Base-by-base conservation (phyloP, 2,329 filamentous ascomycete species). In the Zymoseptoria pseudotritici region DNA sequence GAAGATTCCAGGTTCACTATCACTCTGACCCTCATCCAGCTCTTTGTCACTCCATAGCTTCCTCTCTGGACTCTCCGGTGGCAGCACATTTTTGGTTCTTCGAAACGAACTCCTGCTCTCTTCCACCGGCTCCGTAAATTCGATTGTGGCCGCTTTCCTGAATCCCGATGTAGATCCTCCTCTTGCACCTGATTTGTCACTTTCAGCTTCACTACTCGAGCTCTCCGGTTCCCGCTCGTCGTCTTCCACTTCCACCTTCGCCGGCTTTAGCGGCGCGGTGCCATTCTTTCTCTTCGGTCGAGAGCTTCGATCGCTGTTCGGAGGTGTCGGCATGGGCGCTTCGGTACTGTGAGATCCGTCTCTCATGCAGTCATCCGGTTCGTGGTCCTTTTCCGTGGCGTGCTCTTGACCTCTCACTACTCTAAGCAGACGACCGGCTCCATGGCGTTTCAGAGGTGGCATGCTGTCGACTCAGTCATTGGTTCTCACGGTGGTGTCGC, bases 211-310 rank as follows among this genome's bases (percentile, higher is more conserved):
- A 46, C 36, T 46, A n/a, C 36, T 46, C 13, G 36, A 46, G 36
- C 36, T 11, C 6, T 61, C 57, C 20, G 58, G 58, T 17, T 59
- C 58, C 10, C 58, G 50, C 52, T 58, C 36, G 20, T 56, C 7
- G 24, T 58, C 56, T 3, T 63, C 61, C 2, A 56, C 55, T 19
- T 60, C 53, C 21, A 26, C 51, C 50, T n/a, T 54, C 24, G 20
- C 20, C 46, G 51, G 20, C 22, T 26, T 29, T 36, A 21, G 49
- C 49, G n/a, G 9, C 9, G 20, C 52, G 19, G 24, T 19, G 22
- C 29, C 22, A 31, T 29, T 24, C 22, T 53, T 53, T n/a, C 52
- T 53, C 22, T 53, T 53, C 29, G 52, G 29, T 29, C 52, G 31
- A 29, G 56, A 61, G 19, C 56, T 56, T 11, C 36, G n/a, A 4